phyloP scores from a whole-genome alignment of 2,329 filamentous ascomycete genomes.

The Cryphonectria japonica region DNA sequence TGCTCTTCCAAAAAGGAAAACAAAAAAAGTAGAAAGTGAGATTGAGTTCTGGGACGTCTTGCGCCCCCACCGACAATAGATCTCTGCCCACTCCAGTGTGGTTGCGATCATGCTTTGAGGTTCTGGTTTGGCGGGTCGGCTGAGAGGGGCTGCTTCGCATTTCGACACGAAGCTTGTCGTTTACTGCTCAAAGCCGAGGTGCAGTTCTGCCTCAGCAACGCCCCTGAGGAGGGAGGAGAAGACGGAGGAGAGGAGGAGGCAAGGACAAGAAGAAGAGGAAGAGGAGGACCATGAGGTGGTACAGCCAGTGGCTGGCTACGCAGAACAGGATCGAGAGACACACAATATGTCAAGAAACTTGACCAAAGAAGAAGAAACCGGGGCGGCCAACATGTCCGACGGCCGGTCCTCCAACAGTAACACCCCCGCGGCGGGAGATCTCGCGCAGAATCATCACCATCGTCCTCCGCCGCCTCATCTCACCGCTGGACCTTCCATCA shows the following conservation, averaged over 20 bases:
- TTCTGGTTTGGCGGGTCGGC: neutral
- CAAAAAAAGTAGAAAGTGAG: neutral
- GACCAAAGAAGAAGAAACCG: neutral
- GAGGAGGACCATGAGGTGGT: neutral
- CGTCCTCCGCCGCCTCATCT: slow-evolving; percentile 12
- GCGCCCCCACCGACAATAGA: neutral
- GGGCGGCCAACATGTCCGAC: neutral
- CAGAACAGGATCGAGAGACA: neutral
- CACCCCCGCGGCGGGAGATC: neutral
- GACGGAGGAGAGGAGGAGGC: neutral
- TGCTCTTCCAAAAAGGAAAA: too few relatives aligned
- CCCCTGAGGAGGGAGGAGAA: neutral
- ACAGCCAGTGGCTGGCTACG: neutral
- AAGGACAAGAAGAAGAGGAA: neutral
- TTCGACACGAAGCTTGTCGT: neutral
- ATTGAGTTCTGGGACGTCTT: neutral
- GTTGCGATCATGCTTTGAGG: neutral
- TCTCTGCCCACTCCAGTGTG: neutral
- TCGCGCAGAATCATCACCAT: neutral
- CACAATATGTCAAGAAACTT: neutral
- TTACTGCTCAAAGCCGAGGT: neutral
- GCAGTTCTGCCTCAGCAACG: neutral
- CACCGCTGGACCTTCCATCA: slow-evolving; percentile 28
- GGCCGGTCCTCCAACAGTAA: slow-evolving; percentile 1
- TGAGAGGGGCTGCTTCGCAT: neutral